phyloP scores from a whole-genome alignment of 73 alveolate genomes.

The Tetrahymena borealis region DNA sequence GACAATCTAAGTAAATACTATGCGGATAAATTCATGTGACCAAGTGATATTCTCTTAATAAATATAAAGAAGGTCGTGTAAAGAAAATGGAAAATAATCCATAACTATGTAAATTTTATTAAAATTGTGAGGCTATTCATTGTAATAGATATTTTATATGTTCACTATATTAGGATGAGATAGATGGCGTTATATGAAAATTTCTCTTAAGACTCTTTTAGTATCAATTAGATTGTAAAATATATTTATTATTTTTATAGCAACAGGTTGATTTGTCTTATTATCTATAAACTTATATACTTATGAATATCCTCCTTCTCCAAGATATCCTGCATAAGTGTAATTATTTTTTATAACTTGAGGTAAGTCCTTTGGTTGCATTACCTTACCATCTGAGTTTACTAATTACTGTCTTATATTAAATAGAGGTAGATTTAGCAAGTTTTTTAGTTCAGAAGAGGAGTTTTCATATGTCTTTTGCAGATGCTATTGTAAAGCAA shows the following conservation, averaged over 20 bases:
- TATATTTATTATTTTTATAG: background rate
- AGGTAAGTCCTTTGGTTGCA: background rate
- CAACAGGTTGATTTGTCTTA: background rate
- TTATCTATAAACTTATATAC: background rate
- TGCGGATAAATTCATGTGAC: background rate
- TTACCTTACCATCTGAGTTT: background rate
- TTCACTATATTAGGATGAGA: background rate
- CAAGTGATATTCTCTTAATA: background rate
- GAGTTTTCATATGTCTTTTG: background rate
- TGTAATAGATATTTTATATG: background rate
- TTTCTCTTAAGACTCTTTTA: background rate
- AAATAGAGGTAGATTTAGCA: background rate
- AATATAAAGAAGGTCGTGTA: background rate
- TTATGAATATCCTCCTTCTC: background rate
- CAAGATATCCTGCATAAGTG: background rate
- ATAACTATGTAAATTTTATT: background rate
- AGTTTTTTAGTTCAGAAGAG: background rate
- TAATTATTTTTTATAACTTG: background rate
- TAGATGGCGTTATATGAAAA: background rate
- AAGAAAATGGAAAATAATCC: background rate
- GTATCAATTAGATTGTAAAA: background rate
- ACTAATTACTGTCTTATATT: background rate
- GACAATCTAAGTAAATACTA: background rate
- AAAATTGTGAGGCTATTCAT: background rate
- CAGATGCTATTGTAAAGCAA: no score